Evolutionary conservation across 345 rosid genomes (phyloP), one percentile per base, ranked within the genome.

Genomic region (Lenwebbia sp.): DNA sequence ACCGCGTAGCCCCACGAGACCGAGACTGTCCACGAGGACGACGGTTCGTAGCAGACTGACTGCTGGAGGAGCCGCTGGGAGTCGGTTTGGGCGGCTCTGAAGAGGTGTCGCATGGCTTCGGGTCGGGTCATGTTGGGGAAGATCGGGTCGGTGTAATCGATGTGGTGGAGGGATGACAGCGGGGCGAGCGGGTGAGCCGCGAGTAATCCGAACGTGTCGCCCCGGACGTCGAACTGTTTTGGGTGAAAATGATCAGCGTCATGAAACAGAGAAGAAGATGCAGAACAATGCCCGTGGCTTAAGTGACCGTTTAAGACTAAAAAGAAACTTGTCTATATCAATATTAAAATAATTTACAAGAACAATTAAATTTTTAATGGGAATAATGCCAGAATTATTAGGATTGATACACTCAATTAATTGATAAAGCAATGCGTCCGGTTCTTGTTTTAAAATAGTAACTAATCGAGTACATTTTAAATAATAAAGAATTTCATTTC

Each of bases 1-100:
- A 97, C 93, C 2, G 95, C 92, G 81, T 94, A 96, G 1, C 99
- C 99, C 98, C 99, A 94, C 13, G 98, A 93, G 28, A 96, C 90
- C 0, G 96, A 94, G 50, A 97, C 90, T 8, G 99, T 96, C 99
- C 98, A 96, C 3, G 92, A 92, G 87, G 89, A 92, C 94, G 93
- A 92, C 5, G 92, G 93, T 83, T 93, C 95, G 12, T 95, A 97
- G 91, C 99, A 97, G 51, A 96, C 94, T n/a, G 98, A 91, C 85
- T 90, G 94, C 44, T 93, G 99, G 84, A 96, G 86, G 41, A 94
- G 82, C 65, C 98, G 94, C 88, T 90, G 92, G 13, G 99, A 89
- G 89, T 97, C 99, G 49, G 87, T 52, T 4, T 87, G 70, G 17
- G 87, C 93, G 14, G 98, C 95, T 84, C 90, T 74, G 65, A 93